A percentile compares a stretch with the other conserved stretches of the same genome.
Conservation (phyloP, 495 filamentous ascomycete species). For the Thermochaetoides thermophila region DNA sequence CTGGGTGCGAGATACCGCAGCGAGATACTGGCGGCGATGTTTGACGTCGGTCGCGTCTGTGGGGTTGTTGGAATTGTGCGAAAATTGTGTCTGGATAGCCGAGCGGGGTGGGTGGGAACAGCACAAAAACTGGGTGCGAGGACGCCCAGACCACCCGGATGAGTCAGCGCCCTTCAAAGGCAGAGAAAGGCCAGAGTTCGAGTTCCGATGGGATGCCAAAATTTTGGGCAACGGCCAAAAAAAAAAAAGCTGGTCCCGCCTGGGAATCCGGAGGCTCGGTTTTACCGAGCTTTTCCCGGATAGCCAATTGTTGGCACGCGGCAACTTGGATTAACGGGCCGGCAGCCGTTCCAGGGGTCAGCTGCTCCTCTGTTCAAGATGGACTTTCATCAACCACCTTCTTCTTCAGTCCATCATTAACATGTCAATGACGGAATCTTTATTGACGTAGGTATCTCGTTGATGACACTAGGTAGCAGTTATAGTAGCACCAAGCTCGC, state of each 20-base stretch:
- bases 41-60: constrained; percentile 2
- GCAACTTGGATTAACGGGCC: neutral
- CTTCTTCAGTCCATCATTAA: too few species aligned
- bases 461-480: too few species aligned
- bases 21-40: constrained; percentile 18
- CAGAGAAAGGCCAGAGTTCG: constrained; percentile 7
- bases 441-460: too few species aligned
- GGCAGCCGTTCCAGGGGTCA: too few species aligned
- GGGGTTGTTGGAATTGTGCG: too few species aligned
- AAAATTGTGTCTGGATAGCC: constrained; percentile 11
- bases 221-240: neutral
- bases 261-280: too few species aligned
- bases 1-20: too few species aligned
- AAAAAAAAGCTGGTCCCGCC: neutral
- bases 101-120: constrained; percentile 15
- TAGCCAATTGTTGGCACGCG: neutral
- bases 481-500: too few species aligned
- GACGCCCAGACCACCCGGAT: constrained; percentile 8
- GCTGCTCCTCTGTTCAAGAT: too few species aligned
- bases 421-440: too few species aligned
- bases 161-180: constrained; percentile 8
- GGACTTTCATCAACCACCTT: too few species aligned
- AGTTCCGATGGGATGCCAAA: neutral
- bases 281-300: neutral
- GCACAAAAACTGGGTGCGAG: constrained; percentile 4